Conservation (phyloP, 2,329 filamentous ascomycete genomes). For the Alternaria burnsii region DNA sequence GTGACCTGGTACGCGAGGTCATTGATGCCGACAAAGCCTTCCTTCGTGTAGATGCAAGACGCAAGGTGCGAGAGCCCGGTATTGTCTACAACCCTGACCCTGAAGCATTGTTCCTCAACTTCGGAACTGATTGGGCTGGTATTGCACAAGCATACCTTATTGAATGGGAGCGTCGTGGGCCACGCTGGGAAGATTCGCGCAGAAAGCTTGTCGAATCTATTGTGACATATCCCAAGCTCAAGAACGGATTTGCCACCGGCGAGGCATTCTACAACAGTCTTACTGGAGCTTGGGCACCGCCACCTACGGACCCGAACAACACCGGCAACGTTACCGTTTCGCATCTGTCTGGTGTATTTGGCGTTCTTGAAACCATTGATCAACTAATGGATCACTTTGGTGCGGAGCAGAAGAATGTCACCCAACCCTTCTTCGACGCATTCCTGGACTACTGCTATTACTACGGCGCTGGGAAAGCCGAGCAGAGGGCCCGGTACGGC, state of each 20-base stretch:
- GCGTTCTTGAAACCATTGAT: conserved; percentile 65
- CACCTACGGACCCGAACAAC: conserved; percentile 63
- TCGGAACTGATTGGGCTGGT: conserved; percentile 68
- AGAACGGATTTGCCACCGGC: conserved; percentile 68
- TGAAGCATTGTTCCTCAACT: conserved; percentile 58
- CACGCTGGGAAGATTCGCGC: conserved; percentile 62
- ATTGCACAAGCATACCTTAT: conserved; percentile 67
- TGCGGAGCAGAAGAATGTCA: conserved; percentile 51
- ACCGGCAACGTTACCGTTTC: conserved; percentile 61
- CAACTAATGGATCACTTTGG: conserved; percentile 62
- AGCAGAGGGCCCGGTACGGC: conserved; percentile 65
- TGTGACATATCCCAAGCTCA: conserved; percentile 62
- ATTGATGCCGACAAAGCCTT: conserved; percentile 65
- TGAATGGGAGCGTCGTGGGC: conserved; percentile 66
- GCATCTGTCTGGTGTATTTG: conserved; percentile 67
- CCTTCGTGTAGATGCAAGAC: conserved; percentile 62
- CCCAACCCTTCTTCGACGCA: conserved; percentile 60
- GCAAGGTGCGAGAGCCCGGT: conserved; percentile 66
- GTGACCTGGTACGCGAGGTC: conserved; percentile 62
- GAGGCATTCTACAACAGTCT: conserved; percentile 61
- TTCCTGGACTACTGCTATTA: conserved; percentile 70
- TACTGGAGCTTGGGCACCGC: conserved; percentile 61
- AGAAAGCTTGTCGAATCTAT: conserved; percentile 61
- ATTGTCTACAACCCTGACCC: conserved; percentile 57
- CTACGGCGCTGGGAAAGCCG: conserved; percentile 59